Evolutionary conservation across 1,139 yeast genomes (phyloP).

Genomic region (Blastobotrys serpentis): DNA sequence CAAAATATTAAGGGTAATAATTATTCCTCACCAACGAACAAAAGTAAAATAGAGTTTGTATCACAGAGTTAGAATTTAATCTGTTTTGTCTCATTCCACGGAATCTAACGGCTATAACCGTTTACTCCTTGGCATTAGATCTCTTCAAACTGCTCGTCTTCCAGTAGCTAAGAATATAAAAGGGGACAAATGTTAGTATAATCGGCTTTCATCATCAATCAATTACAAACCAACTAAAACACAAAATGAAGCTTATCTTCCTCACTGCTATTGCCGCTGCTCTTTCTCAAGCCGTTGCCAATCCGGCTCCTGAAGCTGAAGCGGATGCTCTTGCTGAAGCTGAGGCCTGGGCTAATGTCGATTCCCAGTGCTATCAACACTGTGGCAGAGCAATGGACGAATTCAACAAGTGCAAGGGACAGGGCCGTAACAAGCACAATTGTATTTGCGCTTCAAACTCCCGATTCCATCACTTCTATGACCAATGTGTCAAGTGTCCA

Average conservation of each 20-base stretch:
- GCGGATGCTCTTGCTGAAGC: slow-evolving; percentile 1
- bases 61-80: no score
- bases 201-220: no score
- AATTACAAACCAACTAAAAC: neutral
- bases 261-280: slow-evolving; percentile 7
- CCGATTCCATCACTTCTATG: slow-evolving; percentile 3
- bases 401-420: slow-evolving; percentile 8
- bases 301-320: slow-evolving; percentile 2
- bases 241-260: slow-evolving; percentile 4
- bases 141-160: no score
- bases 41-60: no score
- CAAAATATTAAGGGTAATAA: no score
- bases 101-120: no score
- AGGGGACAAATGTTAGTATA: no score
- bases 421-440: slow-evolving; percentile 1
- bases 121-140: no score
- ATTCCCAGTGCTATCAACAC: neutral
- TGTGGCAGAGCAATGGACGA: slow-evolving; percentile 5
- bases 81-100: no score
- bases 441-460: slow-evolving; percentile 3
- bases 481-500: slow-evolving; percentile 2
- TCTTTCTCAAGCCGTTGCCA: slow-evolving; percentile 1
- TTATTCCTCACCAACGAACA: no score
- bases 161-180: no score
- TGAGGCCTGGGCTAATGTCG: slow-evolving; percentile 2